These are phyloP conservation scores for Teratosphaeria gauchensis DNA, from an alignment of 2,329 filamentous ascomycete genomes.

Conservation along the genomic window DNA sequence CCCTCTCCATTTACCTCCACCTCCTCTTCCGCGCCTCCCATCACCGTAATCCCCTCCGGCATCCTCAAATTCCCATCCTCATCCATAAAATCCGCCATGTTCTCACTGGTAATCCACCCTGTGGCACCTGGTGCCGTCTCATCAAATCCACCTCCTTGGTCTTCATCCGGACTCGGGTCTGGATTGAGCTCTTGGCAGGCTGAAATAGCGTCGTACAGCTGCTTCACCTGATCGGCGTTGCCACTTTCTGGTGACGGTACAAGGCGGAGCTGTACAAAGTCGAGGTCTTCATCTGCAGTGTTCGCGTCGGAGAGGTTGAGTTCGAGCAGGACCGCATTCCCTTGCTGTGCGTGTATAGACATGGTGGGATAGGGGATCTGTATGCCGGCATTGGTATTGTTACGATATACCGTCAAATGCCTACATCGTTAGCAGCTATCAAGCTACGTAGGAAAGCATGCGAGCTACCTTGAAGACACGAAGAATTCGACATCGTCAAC, in stretches of 20 bases:
- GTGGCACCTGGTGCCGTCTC: slow-evolving; percentile 62
- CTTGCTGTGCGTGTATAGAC: slow-evolving; percentile 65
- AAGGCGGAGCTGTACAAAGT: slow-evolving; percentile 58
- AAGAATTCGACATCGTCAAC: slow-evolving; percentile 32
- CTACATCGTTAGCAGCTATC: slow-evolving; percentile 14
- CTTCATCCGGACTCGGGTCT: slow-evolving; percentile 49
- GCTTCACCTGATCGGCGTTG: slow-evolving; percentile 13
- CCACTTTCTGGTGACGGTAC: slow-evolving; percentile 36
- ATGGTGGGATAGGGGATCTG: slow-evolving; percentile 66
- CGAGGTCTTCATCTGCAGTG: slow-evolving; percentile 52
- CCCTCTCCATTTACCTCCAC: slow-evolving; percentile 19
- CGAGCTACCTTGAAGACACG: slow-evolving; percentile 36
- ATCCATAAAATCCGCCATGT: slow-evolving; percentile 76
- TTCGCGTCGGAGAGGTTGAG: slow-evolving; percentile 52
- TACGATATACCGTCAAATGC: slow-evolving; percentile 56
- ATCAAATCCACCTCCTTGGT: slow-evolving; percentile 34
- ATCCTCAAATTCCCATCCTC: slow-evolving; percentile 72
- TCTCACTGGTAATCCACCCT: slow-evolving; percentile 87
- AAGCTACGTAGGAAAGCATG: neutral
- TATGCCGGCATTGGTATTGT: slow-evolving; percentile 48
- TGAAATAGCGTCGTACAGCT: slow-evolving; percentile 61
- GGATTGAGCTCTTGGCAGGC: slow-evolving; percentile 68
- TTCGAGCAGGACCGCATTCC: slow-evolving; percentile 55
- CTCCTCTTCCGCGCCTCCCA: slow-evolving; percentile 44
- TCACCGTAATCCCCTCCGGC: slow-evolving; percentile 53